Base-by-base conservation (phyloP, 2,329 filamentous ascomycete genomes). In the Rugonectria rugulosa region DNA sequence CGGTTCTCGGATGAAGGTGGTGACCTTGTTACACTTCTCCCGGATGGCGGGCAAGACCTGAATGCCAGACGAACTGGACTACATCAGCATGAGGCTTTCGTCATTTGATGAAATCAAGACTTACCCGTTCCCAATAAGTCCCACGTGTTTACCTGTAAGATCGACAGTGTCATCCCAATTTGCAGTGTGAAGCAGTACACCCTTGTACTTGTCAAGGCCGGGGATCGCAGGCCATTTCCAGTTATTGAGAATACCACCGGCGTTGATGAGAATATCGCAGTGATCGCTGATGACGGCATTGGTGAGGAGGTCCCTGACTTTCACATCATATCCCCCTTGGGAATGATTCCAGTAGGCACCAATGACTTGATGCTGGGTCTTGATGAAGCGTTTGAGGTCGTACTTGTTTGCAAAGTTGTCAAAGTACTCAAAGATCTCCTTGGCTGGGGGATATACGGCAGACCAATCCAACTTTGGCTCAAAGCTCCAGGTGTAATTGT, bases 371-470 rank as follows among this genome's bases (percentile, higher is more conserved):
- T 81, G 77, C 15, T 60, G 66, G 2, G 74, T 75, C 68, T 75
- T 79, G 65, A 83, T 80, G 12, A 62, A 66, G 31, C 73, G 73
- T 44, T 64, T 66, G 70, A 83, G 77, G 29, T 71, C 63, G 58
- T 81, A 79, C 15, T 82, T 79, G n/a, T 79, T 73, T 54, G 76
- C 80, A 23, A 82, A 70, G 6, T 64, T 62, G 46, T 76, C 71
- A 21, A 87, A 75, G 56, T 88, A 88, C 3, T 72, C 70, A 34
- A 78, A 75, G 36, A 88, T 87, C 65, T 88, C 85, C 1, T 72
- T 72, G 1, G 80, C 80, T 0, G 77, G 72, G 0, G 82, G 76
- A 64, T 83, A 87, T 65, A 87, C 84, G 51, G 80, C 79, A 15
- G 78, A 77, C 85, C 86, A 88, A 5, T 64, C 57, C 0, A 56